Percentiles rank a stretch among this genome's conserved stretches.
Conservation (phyloP, 139 green algal species). For the Chlorella sp. region DNA sequence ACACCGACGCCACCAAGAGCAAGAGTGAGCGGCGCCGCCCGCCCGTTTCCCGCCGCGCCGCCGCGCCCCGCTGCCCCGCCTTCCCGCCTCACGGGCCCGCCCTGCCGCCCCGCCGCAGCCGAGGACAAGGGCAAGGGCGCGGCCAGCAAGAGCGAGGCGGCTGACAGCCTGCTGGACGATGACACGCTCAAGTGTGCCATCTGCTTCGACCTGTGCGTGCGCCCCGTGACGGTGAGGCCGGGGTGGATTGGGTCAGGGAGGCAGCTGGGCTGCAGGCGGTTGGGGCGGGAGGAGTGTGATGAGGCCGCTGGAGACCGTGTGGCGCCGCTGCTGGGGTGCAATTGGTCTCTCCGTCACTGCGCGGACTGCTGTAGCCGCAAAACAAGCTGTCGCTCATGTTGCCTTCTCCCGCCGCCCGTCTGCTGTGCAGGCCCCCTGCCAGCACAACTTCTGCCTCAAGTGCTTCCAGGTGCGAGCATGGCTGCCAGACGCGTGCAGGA, state of each 20-base stretch:
- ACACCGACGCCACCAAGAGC: background rate
- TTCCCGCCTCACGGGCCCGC: background rate
- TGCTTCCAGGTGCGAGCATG: conserved; percentile 70
- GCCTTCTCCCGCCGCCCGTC: too few relatives aligned
- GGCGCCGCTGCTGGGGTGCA: too few relatives aligned
- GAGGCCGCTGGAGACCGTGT: too few relatives aligned
- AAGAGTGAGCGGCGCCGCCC: conserved; percentile 1
- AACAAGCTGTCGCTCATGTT: too few relatives aligned
- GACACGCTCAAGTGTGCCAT: conserved; percentile 90
- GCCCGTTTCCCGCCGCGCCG: background rate
- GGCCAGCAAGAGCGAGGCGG: background rate
- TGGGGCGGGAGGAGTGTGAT: too few relatives aligned
- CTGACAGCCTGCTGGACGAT: conserved; percentile 35
- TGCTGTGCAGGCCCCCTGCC: conserved; percentile 92
- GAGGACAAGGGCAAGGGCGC: conserved; percentile 38
- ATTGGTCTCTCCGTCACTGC: too few relatives aligned
- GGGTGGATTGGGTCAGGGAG: background rate
- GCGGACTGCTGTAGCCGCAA: too few relatives aligned
- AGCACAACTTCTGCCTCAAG: conserved; percentile 97
- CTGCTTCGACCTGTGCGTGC: conserved; percentile 85
- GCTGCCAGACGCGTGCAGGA: too few relatives aligned
- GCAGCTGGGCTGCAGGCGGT: background rate
- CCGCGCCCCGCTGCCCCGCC: background rate
- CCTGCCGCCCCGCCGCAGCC: background rate
- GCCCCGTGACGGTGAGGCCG: conserved; percentile 83